These are phyloP conservation scores for Talaromyces rugulosus DNA, from an alignment of 2,329 filamentous ascomycete species.

Conservation along the genomic window DNA sequence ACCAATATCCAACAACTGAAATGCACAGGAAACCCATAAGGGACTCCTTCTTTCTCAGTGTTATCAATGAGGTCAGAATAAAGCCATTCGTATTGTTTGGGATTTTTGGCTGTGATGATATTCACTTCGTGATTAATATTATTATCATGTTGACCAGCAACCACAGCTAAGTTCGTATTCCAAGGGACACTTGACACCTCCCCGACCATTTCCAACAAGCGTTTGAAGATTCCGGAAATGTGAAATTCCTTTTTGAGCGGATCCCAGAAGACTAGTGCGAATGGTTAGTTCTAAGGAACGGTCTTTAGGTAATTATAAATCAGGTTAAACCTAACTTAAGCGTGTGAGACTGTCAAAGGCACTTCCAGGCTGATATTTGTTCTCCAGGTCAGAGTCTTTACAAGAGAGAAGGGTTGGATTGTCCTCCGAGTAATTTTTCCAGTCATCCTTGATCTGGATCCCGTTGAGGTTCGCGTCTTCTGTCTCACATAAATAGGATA, in stretches of 20 bases:
- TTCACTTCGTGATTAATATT: background rate
- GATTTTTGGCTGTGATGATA: no score
- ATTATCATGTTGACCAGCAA: background rate
- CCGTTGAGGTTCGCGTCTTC: no score
- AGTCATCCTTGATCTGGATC: background rate
- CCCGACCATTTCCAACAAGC: no score
- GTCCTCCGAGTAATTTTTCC: background rate
- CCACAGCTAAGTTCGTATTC: background rate
- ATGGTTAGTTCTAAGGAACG: background rate
- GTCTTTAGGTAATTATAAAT: background rate
- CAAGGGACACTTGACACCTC: background rate
- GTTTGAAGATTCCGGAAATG: background rate
- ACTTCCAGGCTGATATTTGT: background rate
- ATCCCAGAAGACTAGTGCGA: background rate
- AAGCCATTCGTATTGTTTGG: no score
- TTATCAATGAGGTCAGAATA: no score
- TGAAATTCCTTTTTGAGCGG: background rate
- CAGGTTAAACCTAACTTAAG: background rate
- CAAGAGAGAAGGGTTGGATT: background rate
- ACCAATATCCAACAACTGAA: background rate
- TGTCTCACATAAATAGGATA: no score
- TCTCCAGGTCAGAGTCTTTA: background rate
- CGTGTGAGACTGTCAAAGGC: background rate
- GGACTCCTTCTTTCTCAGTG: no score
- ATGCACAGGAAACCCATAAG: background rate